A percentile compares a stretch with the other conserved stretches of the same genome.
These are phyloP conservation scores for Suillus plorans DNA, from an alignment of 768 basidiomycete genomes.

Conservation along the genomic window DNA sequence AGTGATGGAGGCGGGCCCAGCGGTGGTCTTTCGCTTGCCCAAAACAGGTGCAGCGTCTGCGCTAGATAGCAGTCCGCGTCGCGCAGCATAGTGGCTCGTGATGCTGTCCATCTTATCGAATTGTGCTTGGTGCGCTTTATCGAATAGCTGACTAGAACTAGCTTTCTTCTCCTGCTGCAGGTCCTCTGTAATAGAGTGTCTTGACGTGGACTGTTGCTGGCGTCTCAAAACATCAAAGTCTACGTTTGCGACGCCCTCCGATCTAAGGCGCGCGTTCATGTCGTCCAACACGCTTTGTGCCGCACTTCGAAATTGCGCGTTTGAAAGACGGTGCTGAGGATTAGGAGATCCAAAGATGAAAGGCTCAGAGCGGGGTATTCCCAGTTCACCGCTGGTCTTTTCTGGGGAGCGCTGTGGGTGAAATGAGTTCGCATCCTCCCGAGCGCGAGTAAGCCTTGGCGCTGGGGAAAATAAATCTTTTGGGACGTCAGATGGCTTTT, in stretches of 20 bases:
- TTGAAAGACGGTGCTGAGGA: conserved; percentile 59
- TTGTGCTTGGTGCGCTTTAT: conserved; percentile 59
- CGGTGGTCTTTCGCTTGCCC: conserved; percentile 38
- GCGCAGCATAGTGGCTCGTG: conserved; percentile 49
- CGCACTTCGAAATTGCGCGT: conserved; percentile 63
- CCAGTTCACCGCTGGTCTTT: conserved; percentile 5
- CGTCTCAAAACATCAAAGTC: conserved; percentile 45
- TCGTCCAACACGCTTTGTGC: conserved; percentile 76
- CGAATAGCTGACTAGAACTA: conserved; percentile 39
- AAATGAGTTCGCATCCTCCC: conserved; percentile 13
- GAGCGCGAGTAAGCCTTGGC: conserved; percentile 17
- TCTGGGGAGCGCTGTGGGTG: conserved; percentile 17
- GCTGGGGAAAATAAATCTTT: conserved; percentile 44
- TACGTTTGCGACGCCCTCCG: conserved; percentile 53
- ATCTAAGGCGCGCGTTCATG: conserved; percentile 72
- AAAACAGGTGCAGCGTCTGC: conserved; percentile 16
- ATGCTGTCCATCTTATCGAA: conserved; percentile 83
- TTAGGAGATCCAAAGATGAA: conserved; percentile 82
- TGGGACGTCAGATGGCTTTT: conserved; percentile 32
- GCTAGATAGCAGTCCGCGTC: conserved; percentile 27
- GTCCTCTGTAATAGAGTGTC: background rate
- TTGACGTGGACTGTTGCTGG: conserved; percentile 4
- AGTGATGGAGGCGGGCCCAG: conserved; percentile 17
- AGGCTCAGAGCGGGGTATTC: conserved; percentile 35
- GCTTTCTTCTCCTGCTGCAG: conserved; percentile 23